Percentiles rank a stretch among this genome's conserved stretches.
Evolutionary conservation across 768 basidiomycete genomes (phyloP).

Genomic region (Boletus pseudo-olivaceus): DNA sequence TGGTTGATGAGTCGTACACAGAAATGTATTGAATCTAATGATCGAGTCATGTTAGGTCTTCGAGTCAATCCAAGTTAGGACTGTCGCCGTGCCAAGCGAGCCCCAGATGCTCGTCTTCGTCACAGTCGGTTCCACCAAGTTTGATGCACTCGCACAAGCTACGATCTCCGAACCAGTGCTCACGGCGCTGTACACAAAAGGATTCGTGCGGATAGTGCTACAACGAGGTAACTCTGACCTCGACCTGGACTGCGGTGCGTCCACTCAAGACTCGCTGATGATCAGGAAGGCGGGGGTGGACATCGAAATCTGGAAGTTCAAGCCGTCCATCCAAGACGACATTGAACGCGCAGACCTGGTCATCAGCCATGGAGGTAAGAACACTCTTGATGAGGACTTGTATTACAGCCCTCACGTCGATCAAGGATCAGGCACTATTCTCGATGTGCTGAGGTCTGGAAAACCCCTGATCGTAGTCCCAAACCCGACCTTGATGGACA

Average conservation of each 20-base stretch:
- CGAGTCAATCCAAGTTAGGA: not conserved
- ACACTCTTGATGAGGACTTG: not conserved
- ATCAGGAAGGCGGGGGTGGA: conserved; percentile 39
- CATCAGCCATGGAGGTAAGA: conserved; percentile 90
- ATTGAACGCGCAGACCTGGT: conserved; percentile 70
- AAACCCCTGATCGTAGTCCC: conserved; percentile 86
- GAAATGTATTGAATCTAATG: not conserved
- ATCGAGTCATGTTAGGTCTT: conserved; percentile 6
- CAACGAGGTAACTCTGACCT: conserved; percentile 76
- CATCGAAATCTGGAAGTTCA: conserved; percentile 72
- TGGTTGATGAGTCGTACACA: not conserved
- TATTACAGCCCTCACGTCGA: not conserved
- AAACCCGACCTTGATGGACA: conserved; percentile 83
- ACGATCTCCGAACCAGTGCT: conserved; percentile 59
- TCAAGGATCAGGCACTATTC: conserved; percentile 89
- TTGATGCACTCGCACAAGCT: conserved; percentile 67
- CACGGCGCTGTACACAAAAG: conserved; percentile 45
- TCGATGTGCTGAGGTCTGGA: conserved; percentile 73
- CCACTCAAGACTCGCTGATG: conserved; percentile 13
- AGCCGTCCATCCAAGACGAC: conserved; percentile 63
- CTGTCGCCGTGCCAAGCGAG: not conserved
- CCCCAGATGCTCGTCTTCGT: conserved; percentile 50
- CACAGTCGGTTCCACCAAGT: conserved; percentile 88
- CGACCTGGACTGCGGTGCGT: conserved; percentile 20
- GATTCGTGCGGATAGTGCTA: conserved; percentile 60